Conservation (phyloP, 768 basidiomycete genomes). For the Phaeotremella skinneri region DNA sequence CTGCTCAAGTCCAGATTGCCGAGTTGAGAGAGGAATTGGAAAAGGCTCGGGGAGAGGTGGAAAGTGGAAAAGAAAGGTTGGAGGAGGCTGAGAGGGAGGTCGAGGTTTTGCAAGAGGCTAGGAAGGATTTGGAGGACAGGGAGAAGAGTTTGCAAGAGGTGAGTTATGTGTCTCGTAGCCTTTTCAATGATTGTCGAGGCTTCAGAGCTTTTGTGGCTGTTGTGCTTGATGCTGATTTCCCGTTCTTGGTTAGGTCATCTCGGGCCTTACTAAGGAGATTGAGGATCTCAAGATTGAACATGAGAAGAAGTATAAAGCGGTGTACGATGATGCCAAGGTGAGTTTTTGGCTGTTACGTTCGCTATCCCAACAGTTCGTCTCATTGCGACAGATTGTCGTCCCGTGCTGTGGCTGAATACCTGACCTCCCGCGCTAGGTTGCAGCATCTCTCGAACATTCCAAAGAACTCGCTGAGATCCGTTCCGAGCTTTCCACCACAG, state of each 20-base stretch:
- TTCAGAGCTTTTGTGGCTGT: too few relatives aligned
- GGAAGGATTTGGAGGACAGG: conserved; percentile 10
- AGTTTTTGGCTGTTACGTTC: conserved; percentile 7
- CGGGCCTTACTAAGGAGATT: conserved; percentile 10
- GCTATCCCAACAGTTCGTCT: too few relatives aligned
- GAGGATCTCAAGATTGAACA: conserved; percentile 9
- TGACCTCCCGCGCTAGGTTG: conserved; percentile 4
- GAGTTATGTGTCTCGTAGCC: background rate
- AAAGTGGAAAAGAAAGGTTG: conserved; percentile 1
- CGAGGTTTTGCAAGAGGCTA: conserved; percentile 1
- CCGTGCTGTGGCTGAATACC: background rate
- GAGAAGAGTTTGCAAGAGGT: conserved; percentile 16
- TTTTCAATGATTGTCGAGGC: background rate
- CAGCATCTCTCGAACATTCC: conserved; percentile 23
- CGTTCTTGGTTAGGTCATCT: conserved; percentile 16
- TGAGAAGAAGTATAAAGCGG: conserved; percentile 9
- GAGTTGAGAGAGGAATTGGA: conserved; percentile 6
- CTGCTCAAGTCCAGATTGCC: conserved; percentile 4
- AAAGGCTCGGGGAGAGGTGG: conserved; percentile 3
- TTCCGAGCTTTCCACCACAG: conserved; percentile 21
- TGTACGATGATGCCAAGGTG: conserved; percentile 25
- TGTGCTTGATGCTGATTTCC: background rate
- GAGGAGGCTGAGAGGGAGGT: conserved; percentile 14
- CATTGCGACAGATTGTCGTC: background rate
- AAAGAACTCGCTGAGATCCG: conserved; percentile 30